Evolutionary conservation across 805 yeast species (phyloP).

Genomic region (Metahyphopichia silvanorum): DNA sequence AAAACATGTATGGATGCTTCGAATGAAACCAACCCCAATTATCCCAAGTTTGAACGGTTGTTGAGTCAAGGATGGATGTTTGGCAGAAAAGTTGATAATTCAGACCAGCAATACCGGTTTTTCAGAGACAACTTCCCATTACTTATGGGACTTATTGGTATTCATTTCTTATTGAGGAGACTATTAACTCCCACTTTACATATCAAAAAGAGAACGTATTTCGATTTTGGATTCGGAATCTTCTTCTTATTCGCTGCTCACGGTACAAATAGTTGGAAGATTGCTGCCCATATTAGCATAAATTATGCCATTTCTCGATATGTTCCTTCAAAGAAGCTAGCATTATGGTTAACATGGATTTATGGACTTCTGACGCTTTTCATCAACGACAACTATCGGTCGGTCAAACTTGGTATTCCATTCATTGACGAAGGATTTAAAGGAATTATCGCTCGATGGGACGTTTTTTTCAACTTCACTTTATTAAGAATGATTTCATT

Average conservation of each 20-base stretch:
- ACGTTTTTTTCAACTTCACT: conserved; percentile 90
- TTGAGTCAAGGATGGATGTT: conserved; percentile 84
- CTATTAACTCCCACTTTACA: conserved; percentile 14
- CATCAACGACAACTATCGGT: conserved; percentile 66
- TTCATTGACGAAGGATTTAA: conserved; percentile 58
- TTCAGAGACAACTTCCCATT: conserved; percentile 77
- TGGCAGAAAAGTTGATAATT: conserved; percentile 88
- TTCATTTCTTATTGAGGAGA: conserved; percentile 55
- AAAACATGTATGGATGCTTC: conserved; percentile 80
- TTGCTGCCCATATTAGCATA: conserved; percentile 54
- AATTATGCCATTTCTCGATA: conserved; percentile 50
- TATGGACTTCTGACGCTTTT: conserved; percentile 80
- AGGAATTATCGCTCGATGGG: conserved; percentile 91
- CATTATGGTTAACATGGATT: conserved; percentile 57
- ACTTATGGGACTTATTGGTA: conserved; percentile 49
- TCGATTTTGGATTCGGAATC: conserved; percentile 72
- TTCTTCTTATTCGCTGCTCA: conserved; percentile 70
- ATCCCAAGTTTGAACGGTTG: conserved; percentile 54
- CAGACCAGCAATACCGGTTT: conserved; percentile 85
- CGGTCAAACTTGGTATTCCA: conserved; percentile 51
- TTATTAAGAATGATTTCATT: conserved; percentile 80
- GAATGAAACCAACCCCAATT: conserved; percentile 71
- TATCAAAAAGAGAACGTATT: conserved; percentile 44
- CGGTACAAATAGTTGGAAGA: conserved; percentile 68
- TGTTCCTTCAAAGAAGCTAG: conserved; percentile 29